These are phyloP conservation scores for Inga leiocalycina DNA, from an alignment of 306 rosid genomes.

Conservation along the genomic window DNA sequence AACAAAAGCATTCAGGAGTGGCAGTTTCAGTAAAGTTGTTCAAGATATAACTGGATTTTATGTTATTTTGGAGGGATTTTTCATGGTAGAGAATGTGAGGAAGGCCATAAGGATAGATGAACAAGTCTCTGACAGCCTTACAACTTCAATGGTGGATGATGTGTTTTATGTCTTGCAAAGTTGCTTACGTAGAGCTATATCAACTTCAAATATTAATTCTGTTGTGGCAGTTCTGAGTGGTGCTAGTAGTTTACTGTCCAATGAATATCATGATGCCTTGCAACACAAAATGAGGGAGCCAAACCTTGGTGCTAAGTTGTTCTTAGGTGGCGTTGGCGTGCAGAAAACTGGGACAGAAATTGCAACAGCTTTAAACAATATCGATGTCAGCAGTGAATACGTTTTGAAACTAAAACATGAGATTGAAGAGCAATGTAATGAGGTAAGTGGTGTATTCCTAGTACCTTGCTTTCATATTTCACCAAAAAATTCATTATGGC, in stretches of 20 bases:
- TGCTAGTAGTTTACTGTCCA: slow-evolving; percentile 77
- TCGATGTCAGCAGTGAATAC: slow-evolving; percentile 89
- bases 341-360: slow-evolving; percentile 88
- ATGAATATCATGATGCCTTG: slow-evolving; percentile 88
- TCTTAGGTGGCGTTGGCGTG: slow-evolving; percentile 89
- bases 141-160: slow-evolving; percentile 96
- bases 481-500: neutral
- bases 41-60: slow-evolving; percentile 92
- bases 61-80: slow-evolving; percentile 88
- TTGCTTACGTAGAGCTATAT: slow-evolving; percentile 82
- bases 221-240: slow-evolving; percentile 89
- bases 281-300: slow-evolving; percentile 89
- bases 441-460: slow-evolving; percentile 58
- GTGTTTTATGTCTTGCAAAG: slow-evolving; percentile 95
- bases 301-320: slow-evolving; percentile 89
- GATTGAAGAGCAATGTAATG: slow-evolving; percentile 92
- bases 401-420: slow-evolving; percentile 87
- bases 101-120: slow-evolving; percentile 90
- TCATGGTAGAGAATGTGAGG: slow-evolving; percentile 97
- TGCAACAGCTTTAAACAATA: slow-evolving; percentile 85
- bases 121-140: slow-evolving; percentile 82
- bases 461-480: slow-evolving; percentile 15
- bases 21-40: slow-evolving; percentile 80
- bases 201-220: slow-evolving; percentile 88
- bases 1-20: slow-evolving; percentile 86